These are phyloP conservation scores for Eimeria sp. DNA, from an alignment of 169 alveolate genomes.

Conservation along the genomic window DNA sequence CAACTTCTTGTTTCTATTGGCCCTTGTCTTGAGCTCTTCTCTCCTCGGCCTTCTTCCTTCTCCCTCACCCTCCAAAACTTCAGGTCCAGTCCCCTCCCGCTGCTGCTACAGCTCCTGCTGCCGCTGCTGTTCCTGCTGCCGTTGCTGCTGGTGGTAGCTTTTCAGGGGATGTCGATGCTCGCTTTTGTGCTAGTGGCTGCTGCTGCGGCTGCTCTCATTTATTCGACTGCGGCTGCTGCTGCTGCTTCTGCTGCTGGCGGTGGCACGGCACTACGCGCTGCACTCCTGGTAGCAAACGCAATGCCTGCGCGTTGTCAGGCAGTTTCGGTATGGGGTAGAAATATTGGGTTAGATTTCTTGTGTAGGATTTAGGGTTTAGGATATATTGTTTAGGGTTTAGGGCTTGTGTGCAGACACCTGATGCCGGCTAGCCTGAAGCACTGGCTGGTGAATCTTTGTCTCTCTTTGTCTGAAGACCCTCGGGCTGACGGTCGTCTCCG, in stretches of 20 bases:
- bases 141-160: neutral
- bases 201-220: neutral
- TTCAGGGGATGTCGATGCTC: neutral
- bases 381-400: constrained; percentile 9
- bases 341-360: neutral
- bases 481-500: constrained; percentile 86
- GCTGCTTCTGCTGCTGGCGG: neutral
- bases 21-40: constrained; percentile 80
- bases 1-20: constrained; percentile 74
- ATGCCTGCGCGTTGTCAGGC: neutral
- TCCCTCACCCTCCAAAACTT: constrained; percentile 53
- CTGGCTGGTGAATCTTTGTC: constrained; percentile 81
- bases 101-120: constrained; percentile 9
- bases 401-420: constrained; percentile 40
- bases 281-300: neutral
- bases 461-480: constrained; percentile 84
- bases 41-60: constrained; percentile 73
- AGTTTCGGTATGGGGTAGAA: neutral
- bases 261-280: neutral
- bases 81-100: constrained; percentile 25
- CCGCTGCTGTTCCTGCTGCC: neutral
- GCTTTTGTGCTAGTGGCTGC: neutral
- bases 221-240: neutral
- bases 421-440: constrained; percentile 82
- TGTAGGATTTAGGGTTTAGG: neutral